Conservation (phyloP, 2,329 filamentous ascomycete species). For the Nigrospora oryzae region DNA sequence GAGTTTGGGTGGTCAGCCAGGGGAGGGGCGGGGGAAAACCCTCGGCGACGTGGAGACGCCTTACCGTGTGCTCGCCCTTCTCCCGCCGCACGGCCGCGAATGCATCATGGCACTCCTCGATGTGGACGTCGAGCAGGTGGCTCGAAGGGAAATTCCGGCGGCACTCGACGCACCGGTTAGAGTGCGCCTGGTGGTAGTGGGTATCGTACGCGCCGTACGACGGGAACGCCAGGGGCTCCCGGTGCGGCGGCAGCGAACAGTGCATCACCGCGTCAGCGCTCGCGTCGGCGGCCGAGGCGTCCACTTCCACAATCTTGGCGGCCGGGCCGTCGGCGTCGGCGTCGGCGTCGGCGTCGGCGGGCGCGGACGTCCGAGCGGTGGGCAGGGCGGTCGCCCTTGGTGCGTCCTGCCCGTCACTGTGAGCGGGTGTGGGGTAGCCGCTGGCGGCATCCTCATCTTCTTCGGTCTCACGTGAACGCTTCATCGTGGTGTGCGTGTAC, state of each 20-base stretch:
- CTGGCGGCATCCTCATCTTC: constrained; percentile 36
- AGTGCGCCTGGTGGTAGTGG: constrained; percentile 75
- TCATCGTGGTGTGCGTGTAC: constrained; percentile 33
- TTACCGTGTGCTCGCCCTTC: constrained; percentile 77
- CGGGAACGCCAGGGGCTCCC: constrained; percentile 58
- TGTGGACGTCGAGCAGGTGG: constrained; percentile 74
- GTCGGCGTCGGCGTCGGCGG: constrained; percentile 3
- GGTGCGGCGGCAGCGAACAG: constrained; percentile 77
- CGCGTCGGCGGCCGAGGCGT: constrained; percentile 27
- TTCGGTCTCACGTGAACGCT: constrained; percentile 54
- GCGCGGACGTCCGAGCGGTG: too few relatives aligned
- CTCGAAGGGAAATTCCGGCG: constrained; percentile 79
- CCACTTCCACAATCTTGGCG: constrained; percentile 54
- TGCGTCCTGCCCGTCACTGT: constrained; percentile 4
- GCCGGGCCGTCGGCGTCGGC: constrained; percentile 15
- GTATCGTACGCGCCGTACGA: constrained; percentile 76
- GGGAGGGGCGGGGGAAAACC: neutral
- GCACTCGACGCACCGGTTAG: constrained; percentile 80
- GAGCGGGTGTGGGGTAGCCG: constrained; percentile 12
- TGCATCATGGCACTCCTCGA: constrained; percentile 85
- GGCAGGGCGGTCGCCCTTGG: neutral
- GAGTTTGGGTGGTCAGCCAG: neutral
- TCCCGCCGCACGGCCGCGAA: constrained; percentile 64
- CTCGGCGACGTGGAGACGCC: constrained; percentile 17
- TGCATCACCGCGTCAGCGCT: constrained; percentile 49